phyloP scores from a whole-genome alignment of 768 basidiomycete species.

The Astraeus odoratus region DNA sequence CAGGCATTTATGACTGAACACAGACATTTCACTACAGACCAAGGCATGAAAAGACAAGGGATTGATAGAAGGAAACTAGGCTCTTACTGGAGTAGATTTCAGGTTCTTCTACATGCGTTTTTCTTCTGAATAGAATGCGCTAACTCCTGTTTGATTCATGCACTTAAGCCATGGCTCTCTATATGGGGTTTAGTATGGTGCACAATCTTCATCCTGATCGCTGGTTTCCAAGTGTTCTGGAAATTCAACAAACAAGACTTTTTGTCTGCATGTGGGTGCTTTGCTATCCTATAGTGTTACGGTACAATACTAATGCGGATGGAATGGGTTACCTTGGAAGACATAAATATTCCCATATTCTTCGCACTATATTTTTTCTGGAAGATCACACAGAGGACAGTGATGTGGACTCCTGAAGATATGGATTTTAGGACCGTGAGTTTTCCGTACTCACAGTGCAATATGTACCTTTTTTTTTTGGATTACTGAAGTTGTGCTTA shows the following conservation, averaged over 20 bases:
- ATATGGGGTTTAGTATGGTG: constrained; percentile 66
- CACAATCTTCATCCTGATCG: constrained; percentile 49
- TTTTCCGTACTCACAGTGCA: neutral
- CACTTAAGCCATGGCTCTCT: constrained; percentile 55
- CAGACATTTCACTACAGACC: no score
- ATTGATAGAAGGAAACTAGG: constrained; percentile 53
- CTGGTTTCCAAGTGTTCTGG: constrained; percentile 56
- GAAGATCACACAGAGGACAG: constrained; percentile 14
- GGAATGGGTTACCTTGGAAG: constrained; percentile 12
- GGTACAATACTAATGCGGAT: neutral
- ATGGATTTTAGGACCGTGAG: constrained; percentile 68
- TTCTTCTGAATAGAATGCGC: no score
- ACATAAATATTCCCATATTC: constrained; percentile 25
- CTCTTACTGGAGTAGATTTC: constrained; percentile 51
- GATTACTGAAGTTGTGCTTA: neutral
- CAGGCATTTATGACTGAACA: no score
- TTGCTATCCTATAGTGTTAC: neutral
- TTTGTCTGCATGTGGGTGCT: constrained; percentile 37
- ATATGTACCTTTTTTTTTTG: neutral
- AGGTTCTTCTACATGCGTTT: constrained; percentile 25
- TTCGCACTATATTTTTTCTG: constrained; percentile 17
- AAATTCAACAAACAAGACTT: constrained; percentile 47
- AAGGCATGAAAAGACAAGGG: constrained; percentile 64
- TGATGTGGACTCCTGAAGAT: constrained; percentile 47
- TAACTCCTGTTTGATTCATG: neutral